Evolutionary conservation across 257 asterid species (phyloP), one percentile per base, ranked within the genome.

Genomic region (Haberlea rhodopensis): DNA sequence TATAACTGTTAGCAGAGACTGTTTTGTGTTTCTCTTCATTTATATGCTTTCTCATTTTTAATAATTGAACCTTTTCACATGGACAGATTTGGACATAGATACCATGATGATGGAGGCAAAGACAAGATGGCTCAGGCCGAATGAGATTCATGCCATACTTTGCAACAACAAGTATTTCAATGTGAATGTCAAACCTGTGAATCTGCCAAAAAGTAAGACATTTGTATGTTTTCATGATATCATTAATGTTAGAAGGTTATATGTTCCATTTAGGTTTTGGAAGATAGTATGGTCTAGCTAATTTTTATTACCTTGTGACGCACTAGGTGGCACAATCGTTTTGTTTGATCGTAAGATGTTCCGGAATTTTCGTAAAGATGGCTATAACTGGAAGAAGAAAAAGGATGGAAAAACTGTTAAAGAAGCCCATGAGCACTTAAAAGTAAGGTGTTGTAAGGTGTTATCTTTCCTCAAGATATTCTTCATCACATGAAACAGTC

Each of bases 351-450:
- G 99, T 45, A 92, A 92, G 87, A 84, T 80, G 97, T 95, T 92
- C 69, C 84, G 99, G 74, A 92, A 92, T 77, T 92, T 92, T 63
- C 88, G 99, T 62, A 92, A 89, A 77, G 97, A 92, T 72, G 96
- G 97, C 61, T 92, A 85, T 80, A 92, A 82, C 72, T 92, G 99
- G 99, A 89, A 92, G 88, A 92, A 92, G 88, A 92, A 89, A 75
- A 89, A 87, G 71, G 97, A 92, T 66, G 96, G 97, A 31, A 92
- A 92, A 83, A 87, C 97, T 57, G 94, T 92, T 37, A 87, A 92
- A 80, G 99, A 92, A 89, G 97, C 97, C 73, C 99, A 92, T 22
- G 97, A 92, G 67, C 97, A 87, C 87, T 83, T 92, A 67, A 92
- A 92, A 80, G 99, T 89, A 82, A 67, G 83, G 58, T 63, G 43